Base-by-base conservation (phyloP, 257 asterid genomes). In the Osmanthus fragrans region DNA sequence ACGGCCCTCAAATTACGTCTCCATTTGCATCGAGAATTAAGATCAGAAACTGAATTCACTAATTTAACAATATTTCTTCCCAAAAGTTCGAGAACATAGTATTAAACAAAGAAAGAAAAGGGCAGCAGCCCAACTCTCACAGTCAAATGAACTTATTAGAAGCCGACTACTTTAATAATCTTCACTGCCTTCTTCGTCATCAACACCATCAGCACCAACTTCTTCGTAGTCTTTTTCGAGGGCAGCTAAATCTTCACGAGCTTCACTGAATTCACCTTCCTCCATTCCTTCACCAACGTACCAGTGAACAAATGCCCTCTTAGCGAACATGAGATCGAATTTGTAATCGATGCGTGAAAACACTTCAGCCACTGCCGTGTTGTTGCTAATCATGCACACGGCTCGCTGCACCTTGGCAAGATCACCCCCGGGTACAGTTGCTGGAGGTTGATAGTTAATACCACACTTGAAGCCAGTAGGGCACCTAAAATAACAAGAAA, bases 271-370 rank as follows among this genome's bases (percentile, higher is more conserved):
- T 47, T 47, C 58, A 16, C 58, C 58, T 25, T 65, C 37, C 34
- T 72, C 75, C 75, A 71, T 71, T 37, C 75, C 75, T 71, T 71
- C 75, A 29, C 75, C 75, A 25, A 71, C 75, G 9, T 71, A 71
- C 75, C 75, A 71, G 37, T 71, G 75, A 21, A 71, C 75, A 71
- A 71, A 71, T 37, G 75, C 75, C 15, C 75, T 39, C 63, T 71
- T 71, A 11, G 75, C 56, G 42, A 23, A 71, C 75, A 71, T 71
- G 4, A 71, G 75, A 71, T 71, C 75, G 0, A 71, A 71, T 27
- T 71, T 71, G 75, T 10, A 13, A 30, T 71, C 75, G 2, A 71
- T 71, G 12, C 64, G 63, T 39, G 75, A 71, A 27, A 71, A 71
- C 39, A 71, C 75, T 27, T 71, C 75, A 42, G 75, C 75, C 4